Percentiles rank a stretch among this genome's conserved stretches.
Conservation (phyloP, 305 asterid species). For the Rubia occidens region DNA sequence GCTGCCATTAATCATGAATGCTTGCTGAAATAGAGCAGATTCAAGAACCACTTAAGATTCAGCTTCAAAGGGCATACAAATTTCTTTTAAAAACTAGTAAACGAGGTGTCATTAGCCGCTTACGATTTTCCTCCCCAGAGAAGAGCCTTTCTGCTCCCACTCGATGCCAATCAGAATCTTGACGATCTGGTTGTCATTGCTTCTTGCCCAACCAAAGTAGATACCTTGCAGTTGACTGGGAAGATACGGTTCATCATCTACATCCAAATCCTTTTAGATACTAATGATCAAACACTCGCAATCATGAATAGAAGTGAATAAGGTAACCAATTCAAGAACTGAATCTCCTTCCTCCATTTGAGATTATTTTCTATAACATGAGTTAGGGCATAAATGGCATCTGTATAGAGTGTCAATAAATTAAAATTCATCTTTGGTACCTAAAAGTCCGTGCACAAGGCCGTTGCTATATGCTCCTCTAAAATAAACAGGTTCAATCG, state of each 20-base stretch:
- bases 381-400: not conserved
- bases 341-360: not conserved
- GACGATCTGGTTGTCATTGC: constrained; percentile 29
- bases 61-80: constrained; percentile 5
- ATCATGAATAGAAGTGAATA: constrained; percentile 1
- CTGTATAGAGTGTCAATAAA: not conserved
- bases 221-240: constrained; percentile 75
- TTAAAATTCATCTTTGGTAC: constrained; percentile 20
- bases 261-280: constrained; percentile 12
- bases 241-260: constrained; percentile 46
- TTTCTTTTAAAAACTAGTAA: not conserved
- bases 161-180: constrained; percentile 59
- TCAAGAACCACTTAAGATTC: not conserved
- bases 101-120: constrained; percentile 22
- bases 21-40: constrained; percentile 38
- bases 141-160: constrained; percentile 40
- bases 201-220: constrained; percentile 71
- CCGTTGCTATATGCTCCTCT: constrained; percentile 42
- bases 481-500: constrained; percentile 52
- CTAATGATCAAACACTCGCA: not conserved
- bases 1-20: constrained; percentile 30
- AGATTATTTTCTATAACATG: not conserved
- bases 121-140: constrained; percentile 47
- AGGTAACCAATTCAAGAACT: constrained; percentile 1
- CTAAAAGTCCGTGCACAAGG: constrained; percentile 46